phyloP scores from a whole-genome alignment of 331 rosid species.

The Pyrus hybrid region DNA sequence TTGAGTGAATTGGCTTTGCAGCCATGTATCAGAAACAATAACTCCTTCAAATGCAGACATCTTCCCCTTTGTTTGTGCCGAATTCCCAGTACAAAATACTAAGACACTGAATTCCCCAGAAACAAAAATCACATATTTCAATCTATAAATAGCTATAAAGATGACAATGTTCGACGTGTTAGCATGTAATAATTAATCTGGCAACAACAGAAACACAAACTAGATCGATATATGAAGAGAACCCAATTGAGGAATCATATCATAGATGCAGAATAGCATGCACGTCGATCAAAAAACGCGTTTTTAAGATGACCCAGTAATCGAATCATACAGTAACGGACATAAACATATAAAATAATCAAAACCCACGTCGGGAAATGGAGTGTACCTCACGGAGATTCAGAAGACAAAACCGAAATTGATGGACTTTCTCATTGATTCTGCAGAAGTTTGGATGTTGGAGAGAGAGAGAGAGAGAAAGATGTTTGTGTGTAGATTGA shows the following conservation, averaged over 20 bases:
- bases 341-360: neutral
- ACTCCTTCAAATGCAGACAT: conserved; percentile 92
- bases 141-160: neutral
- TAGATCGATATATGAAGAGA: conserved; percentile 11
- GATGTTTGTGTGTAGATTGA: neutral
- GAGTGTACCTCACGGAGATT: conserved; percentile 30
- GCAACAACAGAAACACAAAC: neutral
- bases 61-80: conserved; percentile 17
- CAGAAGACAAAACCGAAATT: conserved; percentile 22
- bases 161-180: conserved; percentile 1
- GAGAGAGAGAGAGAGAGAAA: neutral
- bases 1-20: conserved; percentile 95
- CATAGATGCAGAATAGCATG: conserved; percentile 11
- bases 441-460: neutral
- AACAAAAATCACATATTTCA: neutral
- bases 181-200: neutral
- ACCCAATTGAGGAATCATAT: conserved; percentile 10
- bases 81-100: conserved; percentile 13
- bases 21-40: conserved; percentile 76
- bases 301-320: conserved; percentile 16
- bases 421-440: conserved; percentile 6
- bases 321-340: neutral
- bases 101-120: conserved; percentile 18
- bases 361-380: conserved; percentile 13
- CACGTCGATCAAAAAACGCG: conserved; percentile 5